Evolutionary conservation across 2,329 filamentous ascomycete genomes (phyloP).

Genomic region (Aspergillus tanneri): DNA sequence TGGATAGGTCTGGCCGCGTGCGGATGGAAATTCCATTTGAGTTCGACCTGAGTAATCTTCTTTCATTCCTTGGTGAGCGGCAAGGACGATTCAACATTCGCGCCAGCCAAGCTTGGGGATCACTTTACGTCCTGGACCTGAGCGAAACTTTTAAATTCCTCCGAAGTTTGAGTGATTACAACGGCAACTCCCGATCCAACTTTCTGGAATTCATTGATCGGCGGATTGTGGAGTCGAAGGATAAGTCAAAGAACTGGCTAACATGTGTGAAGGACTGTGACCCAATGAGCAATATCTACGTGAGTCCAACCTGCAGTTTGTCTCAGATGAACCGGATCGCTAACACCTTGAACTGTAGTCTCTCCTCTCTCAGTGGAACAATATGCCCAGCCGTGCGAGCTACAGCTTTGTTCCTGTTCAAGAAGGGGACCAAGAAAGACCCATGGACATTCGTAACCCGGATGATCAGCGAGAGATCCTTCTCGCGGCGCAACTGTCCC

Average conservation of each 20-base stretch:
- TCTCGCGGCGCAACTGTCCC: constrained; percentile 46
- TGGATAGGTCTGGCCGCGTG: constrained; percentile 36
- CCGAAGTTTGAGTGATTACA: constrained; percentile 38
- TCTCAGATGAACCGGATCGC: background rate
- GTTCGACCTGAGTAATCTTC: constrained; percentile 40
- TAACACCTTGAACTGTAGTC: constrained; percentile 27
- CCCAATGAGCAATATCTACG: constrained; percentile 42
- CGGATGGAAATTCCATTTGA: constrained; percentile 43
- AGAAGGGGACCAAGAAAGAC: constrained; percentile 30
- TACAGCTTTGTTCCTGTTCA: constrained; percentile 42
- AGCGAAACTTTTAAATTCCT: constrained; percentile 44
- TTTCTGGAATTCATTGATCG: constrained; percentile 47
- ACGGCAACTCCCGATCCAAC: constrained; percentile 39
- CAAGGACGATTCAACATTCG: constrained; percentile 46
- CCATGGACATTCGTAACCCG: constrained; percentile 40
- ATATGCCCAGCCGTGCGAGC: constrained; percentile 48
- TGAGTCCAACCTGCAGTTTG: constrained; percentile 25
- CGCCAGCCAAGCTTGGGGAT: constrained; percentile 43
- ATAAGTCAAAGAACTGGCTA: constrained; percentile 47
- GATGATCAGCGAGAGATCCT: constrained; percentile 42
- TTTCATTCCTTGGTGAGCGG: constrained; percentile 39
- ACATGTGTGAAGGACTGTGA: constrained; percentile 43
- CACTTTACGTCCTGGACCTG: constrained; percentile 44
- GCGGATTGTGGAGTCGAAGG: constrained; percentile 45
- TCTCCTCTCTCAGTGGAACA: constrained; percentile 45